A percentile compares a stretch with the other conserved stretches of the same genome.
These are phyloP conservation scores for Fusarium heterosporum DNA, from an alignment of 2,329 filamentous ascomycete genomes.

Conservation along the genomic window DNA sequence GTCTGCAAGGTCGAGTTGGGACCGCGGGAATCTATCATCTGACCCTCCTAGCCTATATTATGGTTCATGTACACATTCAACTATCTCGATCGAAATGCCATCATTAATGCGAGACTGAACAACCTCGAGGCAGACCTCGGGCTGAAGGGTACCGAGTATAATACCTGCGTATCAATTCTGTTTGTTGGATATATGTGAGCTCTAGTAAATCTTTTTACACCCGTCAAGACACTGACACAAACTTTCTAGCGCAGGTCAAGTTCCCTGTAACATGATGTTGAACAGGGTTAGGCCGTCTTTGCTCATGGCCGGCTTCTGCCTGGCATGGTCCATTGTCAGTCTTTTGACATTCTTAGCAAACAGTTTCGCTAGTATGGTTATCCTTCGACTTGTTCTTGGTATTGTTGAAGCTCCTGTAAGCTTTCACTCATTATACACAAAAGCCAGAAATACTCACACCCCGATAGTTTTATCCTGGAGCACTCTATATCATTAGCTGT, in stretches of 20 bases:
- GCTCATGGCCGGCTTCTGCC: background rate
- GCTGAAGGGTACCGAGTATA: slow-evolving; percentile 51
- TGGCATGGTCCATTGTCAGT: background rate
- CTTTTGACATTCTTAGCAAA: background rate
- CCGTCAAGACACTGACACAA: background rate
- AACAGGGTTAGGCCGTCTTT: background rate
- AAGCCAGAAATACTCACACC: too few species aligned
- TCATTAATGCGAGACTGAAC: slow-evolving; percentile 66
- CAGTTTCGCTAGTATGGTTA: too few species aligned
- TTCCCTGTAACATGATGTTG: background rate
- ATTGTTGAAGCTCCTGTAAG: too few species aligned
- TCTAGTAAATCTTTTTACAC: background rate
- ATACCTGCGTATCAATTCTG: background rate
- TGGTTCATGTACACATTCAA: slow-evolving; percentile 56
- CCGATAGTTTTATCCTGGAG: too few species aligned
- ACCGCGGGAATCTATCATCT: too few species aligned
- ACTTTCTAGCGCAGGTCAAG: background rate
- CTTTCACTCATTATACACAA: too few species aligned
- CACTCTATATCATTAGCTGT: too few species aligned
- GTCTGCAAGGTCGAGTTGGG: background rate
- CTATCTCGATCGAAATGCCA: slow-evolving; percentile 63
- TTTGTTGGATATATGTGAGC: background rate
- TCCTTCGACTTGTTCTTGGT: too few species aligned
- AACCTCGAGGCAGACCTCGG: slow-evolving; percentile 64
- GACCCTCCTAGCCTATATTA: slow-evolving; percentile 44